These are phyloP conservation scores for Globisporangium barbulae DNA, from an alignment of 352 stramenopile genomes.

Conservation along the genomic window DNA sequence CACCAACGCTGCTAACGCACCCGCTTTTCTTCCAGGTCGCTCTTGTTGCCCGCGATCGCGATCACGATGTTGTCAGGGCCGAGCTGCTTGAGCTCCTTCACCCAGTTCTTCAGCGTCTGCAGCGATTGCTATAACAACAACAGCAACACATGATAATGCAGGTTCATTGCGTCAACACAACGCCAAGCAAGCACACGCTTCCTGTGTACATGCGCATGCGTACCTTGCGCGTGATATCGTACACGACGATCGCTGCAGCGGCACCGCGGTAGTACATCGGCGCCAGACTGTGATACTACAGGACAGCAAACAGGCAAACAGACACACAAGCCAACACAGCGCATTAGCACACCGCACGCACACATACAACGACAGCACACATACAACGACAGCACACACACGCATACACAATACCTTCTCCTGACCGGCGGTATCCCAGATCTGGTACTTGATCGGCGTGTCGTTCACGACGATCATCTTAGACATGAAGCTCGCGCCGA, in stretches of 20 bases:
- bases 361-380: conserved; percentile 3
- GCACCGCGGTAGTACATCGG: conserved; percentile 99
- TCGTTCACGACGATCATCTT: conserved; percentile 95
- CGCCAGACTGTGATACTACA: conserved; percentile 93
- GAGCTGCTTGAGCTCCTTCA: conserved; percentile 91
- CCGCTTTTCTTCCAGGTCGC: conserved; percentile 86
- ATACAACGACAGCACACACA: conserved; percentile 3
- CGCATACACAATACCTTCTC: conserved; percentile 69
- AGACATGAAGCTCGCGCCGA: conserved; percentile 96
- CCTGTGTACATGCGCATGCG: conserved; percentile 31
- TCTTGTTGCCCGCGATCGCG: conserved; percentile 95
- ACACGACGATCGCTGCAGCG: conserved; percentile 96
- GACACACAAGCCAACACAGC: neutral
- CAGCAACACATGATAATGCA: conserved; percentile 9
- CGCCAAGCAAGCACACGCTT: no score
- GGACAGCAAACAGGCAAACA: neutral
- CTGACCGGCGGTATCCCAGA: conserved; percentile 98
- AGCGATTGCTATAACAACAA: conserved; percentile 77
- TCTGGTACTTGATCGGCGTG: conserved; percentile 95
- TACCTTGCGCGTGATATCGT: conserved; percentile 96
- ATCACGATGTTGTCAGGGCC: conserved; percentile 94
- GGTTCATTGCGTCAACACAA: conserved; percentile 1
- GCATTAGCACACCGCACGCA: conserved; percentile 1
- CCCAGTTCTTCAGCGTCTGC: conserved; percentile 94
- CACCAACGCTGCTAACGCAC: conserved; percentile 23